Evolutionary conservation across 2,329 filamentous ascomycete genomes (phyloP), one percentile per base, ranked within the genome.

Genomic region (Curvularia sp.): DNA sequence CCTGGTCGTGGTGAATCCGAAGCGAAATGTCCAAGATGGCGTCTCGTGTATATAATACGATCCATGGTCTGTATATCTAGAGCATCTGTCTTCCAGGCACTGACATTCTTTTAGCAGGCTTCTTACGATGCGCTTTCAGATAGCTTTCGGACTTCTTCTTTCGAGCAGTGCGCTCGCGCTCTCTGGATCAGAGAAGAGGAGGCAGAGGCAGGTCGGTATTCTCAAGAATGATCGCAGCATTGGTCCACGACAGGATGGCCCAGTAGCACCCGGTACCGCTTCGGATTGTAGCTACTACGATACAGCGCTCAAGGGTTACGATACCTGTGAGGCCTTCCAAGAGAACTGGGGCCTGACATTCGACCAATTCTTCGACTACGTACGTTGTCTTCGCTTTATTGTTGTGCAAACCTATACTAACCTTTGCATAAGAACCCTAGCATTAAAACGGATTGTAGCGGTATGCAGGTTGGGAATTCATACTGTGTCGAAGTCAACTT

Each of bases 401-500:
- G 27, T 5, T 25, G 39, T 27, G 21, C 18, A 27, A 30, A 15
- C 43, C 15, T 36, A 46, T 34, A 19, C 30, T 53, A 30, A 38
- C 15, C 49, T 25, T 19, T 41, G 4, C 30, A 13, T 23, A 23
- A 65, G 60, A 63, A 65, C 38, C 60, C 57, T 28, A 53, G 42
- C 10, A 32, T 65, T 12, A 59, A 61, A 30, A 15, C 25, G 10
- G 57, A 63, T 49, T 65, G 60, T 50, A 60, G 55, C 41, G 54
- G 63, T 25, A 55, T 65, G 23, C 55, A 55, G 36, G 46, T 63
- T 23, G 60, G 57, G 15, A 56, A 65, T 34, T 59, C 60, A 9
- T 63, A 65, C 42, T 65, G 60, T 32, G 60, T 65, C 13, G 63
- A 65, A 54, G 57, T 60, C 47, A 58, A 58, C 41, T 41, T 39